These are phyloP conservation scores for Colletotrichum sansevieriae DNA, from an alignment of 2,329 filamentous ascomycete genomes.

Conservation along the genomic window DNA sequence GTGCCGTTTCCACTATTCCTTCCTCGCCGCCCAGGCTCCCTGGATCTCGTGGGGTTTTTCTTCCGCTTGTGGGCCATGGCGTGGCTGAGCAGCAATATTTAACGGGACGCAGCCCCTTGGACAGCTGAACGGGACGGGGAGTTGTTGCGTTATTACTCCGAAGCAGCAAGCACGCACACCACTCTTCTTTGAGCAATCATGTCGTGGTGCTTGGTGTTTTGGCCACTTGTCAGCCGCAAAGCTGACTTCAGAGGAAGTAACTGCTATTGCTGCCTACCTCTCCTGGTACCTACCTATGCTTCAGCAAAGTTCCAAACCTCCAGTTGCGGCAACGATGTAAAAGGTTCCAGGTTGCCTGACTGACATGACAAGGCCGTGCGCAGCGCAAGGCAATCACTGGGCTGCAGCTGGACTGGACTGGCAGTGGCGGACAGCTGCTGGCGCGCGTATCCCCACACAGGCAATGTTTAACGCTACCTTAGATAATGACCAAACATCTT, in stretches of 20 bases:
- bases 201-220: too few relatives aligned
- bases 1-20: background rate
- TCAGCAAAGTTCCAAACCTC: too few relatives aligned
- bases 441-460: background rate
- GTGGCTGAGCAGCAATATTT: slow-evolving; percentile 34
- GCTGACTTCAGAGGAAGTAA: too few relatives aligned
- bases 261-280: too few relatives aligned
- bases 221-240: too few relatives aligned
- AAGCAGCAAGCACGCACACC: too few relatives aligned
- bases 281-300: too few relatives aligned
- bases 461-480: background rate
- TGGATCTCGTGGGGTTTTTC: slow-evolving; percentile 13
- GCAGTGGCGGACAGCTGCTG: too few relatives aligned
- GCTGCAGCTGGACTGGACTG: too few relatives aligned
- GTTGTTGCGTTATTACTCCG: background rate
- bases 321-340: too few relatives aligned
- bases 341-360: too few relatives aligned
- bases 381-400: background rate
- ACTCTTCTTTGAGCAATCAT: too few relatives aligned
- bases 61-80: slow-evolving; percentile 14
- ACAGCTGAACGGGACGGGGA: slow-evolving; percentile 14
- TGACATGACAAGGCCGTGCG: background rate
- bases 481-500: background rate
- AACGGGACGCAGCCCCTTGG: slow-evolving; percentile 25
- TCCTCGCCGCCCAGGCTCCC: slow-evolving; percentile 14